Conservation (phyloP, 2,329 filamentous ascomycete species). For the Cercospora sp. region DNA sequence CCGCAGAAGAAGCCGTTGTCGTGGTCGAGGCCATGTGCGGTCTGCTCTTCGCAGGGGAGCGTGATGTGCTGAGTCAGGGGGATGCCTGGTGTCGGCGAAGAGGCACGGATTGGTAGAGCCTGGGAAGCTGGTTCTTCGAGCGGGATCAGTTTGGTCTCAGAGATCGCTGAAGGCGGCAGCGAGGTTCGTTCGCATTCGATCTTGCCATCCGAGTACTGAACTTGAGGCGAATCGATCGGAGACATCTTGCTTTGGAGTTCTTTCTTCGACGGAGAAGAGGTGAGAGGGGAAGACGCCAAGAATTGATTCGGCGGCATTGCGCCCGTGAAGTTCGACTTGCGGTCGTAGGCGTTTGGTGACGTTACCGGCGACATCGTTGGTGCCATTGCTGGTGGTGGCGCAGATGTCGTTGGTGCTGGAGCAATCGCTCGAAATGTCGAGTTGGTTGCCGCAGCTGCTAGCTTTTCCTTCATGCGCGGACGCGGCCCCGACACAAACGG, state of each 20-base stretch:
- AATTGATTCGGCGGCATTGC: not conserved
- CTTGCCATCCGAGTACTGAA: not conserved
- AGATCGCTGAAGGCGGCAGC: not conserved
- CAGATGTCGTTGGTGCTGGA: not conserved
- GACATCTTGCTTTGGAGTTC: not conserved
- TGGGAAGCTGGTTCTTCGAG: not conserved
- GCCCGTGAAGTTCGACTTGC: not conserved
- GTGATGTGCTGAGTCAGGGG: not conserved
- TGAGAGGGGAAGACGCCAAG: not conserved
- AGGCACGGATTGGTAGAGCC: not conserved
- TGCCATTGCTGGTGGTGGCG: not conserved
- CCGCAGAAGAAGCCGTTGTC: not conserved
- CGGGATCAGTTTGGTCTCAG: no score
- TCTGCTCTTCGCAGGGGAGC: not conserved
- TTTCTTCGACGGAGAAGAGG: not conserved
- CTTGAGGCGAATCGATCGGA: not conserved
- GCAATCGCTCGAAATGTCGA: not conserved
- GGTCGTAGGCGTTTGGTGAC: not conserved
- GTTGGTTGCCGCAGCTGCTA: not conserved
- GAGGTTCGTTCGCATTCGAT: not conserved
- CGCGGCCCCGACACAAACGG: not conserved
- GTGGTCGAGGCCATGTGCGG: not conserved
- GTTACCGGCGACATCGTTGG: not conserved
- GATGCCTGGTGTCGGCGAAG: not conserved
- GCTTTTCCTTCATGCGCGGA: not conserved